Base-by-base conservation (phyloP, 73 alveolate species). In the Urostyla sp. region DNA sequence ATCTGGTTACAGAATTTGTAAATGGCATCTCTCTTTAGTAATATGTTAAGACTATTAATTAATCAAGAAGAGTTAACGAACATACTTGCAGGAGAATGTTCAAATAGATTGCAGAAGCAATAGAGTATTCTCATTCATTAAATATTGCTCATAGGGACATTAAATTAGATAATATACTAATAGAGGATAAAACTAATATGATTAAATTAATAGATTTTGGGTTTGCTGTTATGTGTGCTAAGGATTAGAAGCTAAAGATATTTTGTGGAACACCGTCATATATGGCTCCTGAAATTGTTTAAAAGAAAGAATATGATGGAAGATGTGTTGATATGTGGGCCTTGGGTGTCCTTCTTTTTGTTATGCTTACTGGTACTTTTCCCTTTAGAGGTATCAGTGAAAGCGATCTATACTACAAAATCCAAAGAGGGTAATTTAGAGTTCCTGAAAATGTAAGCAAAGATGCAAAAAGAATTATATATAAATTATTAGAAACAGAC, bases 1-100 rank as follows among this genome's bases (percentile, higher is more conserved):
- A 91, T 75, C 76, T 95, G 34, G 94, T 95, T 13, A 92, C 90
- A 94, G 99, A 95, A 84, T 89, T 83, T 66, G 93, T 87, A n/a
- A 85, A 82, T 45, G 92, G 97, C 8, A 89, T 94, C 26, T 94
- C 97, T 35, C 75, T 95, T 31, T 76, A 88, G 67, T 81, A 91
- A 52, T 94, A 79, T 76, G 85, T 93, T 0, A 93, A 89, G 50
- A 35, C 58, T 40, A 27, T 30, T 36, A 66, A 87, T 53, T 52
- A 81, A 10, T 18, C 67, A 8, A 87, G 92, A 74, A 89, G 85
- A 51, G 87, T 83, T 1, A 74, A 58, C 18, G 92, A 83, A 52
- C 75, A 78, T 13, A 11, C 26, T 0, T 80, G 82, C 24, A 72
- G 81, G 35, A 46, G 49, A 16, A 44, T 83, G 56, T 83, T 83